Conservation (phyloP, 176 grass and related monocot species). For the Stipa capillata region DNA sequence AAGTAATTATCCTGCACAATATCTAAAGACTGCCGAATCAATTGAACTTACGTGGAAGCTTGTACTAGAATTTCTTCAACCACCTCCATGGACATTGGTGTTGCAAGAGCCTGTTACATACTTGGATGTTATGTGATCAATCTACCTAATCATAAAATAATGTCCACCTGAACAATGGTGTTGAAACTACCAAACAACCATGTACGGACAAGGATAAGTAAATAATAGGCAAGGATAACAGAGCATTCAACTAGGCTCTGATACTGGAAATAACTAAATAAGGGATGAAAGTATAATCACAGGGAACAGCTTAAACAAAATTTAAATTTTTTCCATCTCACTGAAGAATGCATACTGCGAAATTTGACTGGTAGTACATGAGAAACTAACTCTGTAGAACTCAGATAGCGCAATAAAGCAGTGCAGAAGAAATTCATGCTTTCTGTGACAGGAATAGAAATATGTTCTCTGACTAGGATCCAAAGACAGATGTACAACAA, state of each 20-base stretch:
- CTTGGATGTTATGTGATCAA: constrained; percentile 20
- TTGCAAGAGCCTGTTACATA: constrained; percentile 48
- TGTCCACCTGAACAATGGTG: background rate
- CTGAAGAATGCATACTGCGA: background rate
- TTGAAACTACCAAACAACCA: background rate
- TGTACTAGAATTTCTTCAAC: constrained; percentile 56
- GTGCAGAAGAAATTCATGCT: background rate
- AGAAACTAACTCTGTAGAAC: background rate
- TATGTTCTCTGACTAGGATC: background rate
- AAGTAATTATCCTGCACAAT: constrained; percentile 1
- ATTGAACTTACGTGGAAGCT: constrained; percentile 64
- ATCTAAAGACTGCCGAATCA: constrained; percentile 1
- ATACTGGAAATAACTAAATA: background rate
- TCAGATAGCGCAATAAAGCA: background rate
- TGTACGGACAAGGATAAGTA: background rate
- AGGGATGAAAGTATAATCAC: background rate
- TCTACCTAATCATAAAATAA: background rate
- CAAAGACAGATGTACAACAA: background rate
- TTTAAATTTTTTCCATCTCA: no score
- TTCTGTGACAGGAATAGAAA: background rate
- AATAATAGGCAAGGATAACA: background rate
- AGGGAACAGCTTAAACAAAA: no score
- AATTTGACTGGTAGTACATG: no score
- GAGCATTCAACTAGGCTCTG: background rate
- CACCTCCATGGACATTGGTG: constrained; percentile 38